A percentile compares a stretch with the other conserved stretches of the same genome.
Evolutionary conservation across 176 grass and related monocot species (phyloP).

Genomic region (Musa acuminata): DNA sequence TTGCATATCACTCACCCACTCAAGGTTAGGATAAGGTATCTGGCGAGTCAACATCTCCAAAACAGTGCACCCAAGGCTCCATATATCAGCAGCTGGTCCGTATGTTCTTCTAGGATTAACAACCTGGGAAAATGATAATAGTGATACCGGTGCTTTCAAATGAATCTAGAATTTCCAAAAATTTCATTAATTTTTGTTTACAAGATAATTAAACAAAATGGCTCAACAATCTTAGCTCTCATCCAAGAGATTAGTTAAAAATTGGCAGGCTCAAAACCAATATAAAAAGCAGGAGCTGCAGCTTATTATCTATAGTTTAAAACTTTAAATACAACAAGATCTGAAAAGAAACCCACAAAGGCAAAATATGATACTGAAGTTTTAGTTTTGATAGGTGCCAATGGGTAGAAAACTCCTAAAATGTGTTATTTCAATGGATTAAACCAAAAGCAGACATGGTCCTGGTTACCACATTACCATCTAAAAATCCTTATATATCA

Average conservation of each 20-base stretch:
- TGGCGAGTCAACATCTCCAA: constrained; percentile 77
- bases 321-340: neutral
- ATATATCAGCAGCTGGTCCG: constrained; percentile 77
- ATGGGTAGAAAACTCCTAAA: neutral
- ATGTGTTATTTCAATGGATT: neutral
- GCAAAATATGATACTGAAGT: neutral
- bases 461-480: too few relatives aligned
- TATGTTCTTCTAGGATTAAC: constrained; percentile 49
- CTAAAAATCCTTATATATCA: too few relatives aligned
- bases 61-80: constrained; percentile 97
- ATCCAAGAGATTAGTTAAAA: neutral
- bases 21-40: constrained; percentile 69
- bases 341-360: neutral
- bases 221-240: neutral
- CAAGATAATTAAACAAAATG: neutral
- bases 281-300: neutral
- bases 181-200: neutral
- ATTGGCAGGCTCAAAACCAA: neutral
- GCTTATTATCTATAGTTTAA: neutral
- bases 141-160: neutral
- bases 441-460: neutral
- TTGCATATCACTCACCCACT: constrained; percentile 45
- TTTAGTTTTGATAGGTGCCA: neutral
- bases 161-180: neutral
- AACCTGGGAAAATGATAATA: constrained; percentile 40